phyloP scores from a whole-genome alignment of 2,329 filamentous ascomycete genomes.

The Penicillium sp. region DNA sequence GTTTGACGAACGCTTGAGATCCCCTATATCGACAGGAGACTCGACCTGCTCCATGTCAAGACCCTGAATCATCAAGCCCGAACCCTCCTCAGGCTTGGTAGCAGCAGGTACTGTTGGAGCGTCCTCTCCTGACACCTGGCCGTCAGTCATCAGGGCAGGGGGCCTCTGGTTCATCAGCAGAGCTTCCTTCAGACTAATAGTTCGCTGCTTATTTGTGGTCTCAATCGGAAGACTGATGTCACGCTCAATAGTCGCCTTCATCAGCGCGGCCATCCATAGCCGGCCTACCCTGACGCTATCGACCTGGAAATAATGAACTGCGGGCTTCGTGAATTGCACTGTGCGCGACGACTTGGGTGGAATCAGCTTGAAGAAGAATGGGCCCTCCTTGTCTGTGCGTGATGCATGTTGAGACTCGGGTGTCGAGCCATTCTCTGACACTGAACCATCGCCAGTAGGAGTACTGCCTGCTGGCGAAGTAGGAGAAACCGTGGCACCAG shows the following conservation, averaged over 20 bases:
- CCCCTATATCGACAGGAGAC: constrained; percentile 19
- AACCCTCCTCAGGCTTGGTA: constrained; percentile 31
- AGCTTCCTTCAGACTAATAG: constrained; percentile 88
- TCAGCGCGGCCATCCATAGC: constrained; percentile 96
- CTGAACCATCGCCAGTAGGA: constrained; percentile 43
- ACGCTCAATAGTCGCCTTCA: constrained; percentile 98
- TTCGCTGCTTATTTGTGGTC: constrained; percentile 95
- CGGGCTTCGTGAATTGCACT: constrained; percentile 96
- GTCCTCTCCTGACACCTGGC: constrained; percentile 38
- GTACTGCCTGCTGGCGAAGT: constrained; percentile 55
- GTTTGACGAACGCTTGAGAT: constrained; percentile 24
- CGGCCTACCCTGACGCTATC: constrained; percentile 87
- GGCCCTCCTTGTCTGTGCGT: constrained; percentile 61
- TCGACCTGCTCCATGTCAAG: constrained; percentile 37
- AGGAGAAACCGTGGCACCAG: constrained; percentile 76
- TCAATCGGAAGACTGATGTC: constrained; percentile 78
- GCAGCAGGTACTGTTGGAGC: constrained; percentile 13
- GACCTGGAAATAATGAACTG: constrained; percentile 96
- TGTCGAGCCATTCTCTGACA: constrained; percentile 34
- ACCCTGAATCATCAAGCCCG: constrained; percentile 41
- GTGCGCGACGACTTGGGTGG: constrained; percentile 87
- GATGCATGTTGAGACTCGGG: constrained; percentile 37
- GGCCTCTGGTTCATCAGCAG: constrained; percentile 86
- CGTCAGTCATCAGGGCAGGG: constrained; percentile 76
- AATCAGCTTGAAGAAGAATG: constrained; percentile 98